These are phyloP conservation scores for Alternaria brassicicola DNA, from an alignment of 2,329 filamentous ascomycete genomes.

Conservation along the genomic window DNA sequence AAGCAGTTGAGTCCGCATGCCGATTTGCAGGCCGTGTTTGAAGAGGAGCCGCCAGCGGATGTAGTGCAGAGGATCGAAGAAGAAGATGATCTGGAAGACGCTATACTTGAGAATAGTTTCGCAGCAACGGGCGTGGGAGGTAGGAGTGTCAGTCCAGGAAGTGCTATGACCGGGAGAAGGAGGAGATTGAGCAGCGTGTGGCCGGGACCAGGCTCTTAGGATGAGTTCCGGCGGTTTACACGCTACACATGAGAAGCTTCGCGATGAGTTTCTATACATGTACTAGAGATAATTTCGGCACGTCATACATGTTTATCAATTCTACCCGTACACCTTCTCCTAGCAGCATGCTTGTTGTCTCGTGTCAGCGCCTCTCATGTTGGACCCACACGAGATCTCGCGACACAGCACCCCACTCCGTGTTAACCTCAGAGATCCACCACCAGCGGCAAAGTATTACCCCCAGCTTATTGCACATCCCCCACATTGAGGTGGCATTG, in stretches of 20 bases:
- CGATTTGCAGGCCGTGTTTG: constrained; percentile 75
- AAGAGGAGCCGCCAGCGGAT: constrained; percentile 68
- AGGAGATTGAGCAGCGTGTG: constrained; percentile 46
- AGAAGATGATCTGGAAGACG: constrained; percentile 56
- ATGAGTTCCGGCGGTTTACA: neutral
- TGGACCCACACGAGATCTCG: neutral
- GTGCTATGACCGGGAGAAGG: constrained; percentile 36
- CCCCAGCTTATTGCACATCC: constrained; percentile 14
- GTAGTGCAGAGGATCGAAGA: constrained; percentile 57
- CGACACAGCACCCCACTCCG: neutral
- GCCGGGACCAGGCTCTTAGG: constrained; percentile 31
- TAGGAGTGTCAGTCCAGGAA: constrained; percentile 42
- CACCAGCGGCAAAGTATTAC: constrained; percentile 8
- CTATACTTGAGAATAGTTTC: constrained; percentile 52
- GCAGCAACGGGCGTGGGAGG: constrained; percentile 23
- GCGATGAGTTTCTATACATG: neutral
- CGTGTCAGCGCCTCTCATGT: neutral
- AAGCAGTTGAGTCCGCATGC: constrained; percentile 71
- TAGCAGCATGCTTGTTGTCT: neutral
- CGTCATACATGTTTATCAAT: neutral
- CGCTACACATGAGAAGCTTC: neutral
- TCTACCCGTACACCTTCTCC: neutral
- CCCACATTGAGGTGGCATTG: neutral
- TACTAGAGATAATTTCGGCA: neutral
- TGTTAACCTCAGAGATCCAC: constrained; percentile 3